A percentile compares a stretch with the other conserved stretches of the same genome.
phyloP scores from a whole-genome alignment of 2,329 filamentous ascomycete genomes.

The Colletotrichum liaoningense region DNA sequence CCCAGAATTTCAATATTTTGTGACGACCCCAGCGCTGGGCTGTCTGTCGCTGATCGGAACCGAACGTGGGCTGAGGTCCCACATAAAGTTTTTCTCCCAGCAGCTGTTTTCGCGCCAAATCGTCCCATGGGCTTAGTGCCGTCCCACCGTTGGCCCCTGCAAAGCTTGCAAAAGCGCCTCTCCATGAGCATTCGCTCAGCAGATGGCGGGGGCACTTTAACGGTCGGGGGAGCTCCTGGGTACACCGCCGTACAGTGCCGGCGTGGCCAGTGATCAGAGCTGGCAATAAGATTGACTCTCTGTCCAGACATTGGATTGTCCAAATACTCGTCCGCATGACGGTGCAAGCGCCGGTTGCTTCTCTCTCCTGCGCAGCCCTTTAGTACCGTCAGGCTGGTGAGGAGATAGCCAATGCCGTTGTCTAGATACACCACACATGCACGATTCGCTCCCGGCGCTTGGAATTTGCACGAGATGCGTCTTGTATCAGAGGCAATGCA shows the following conservation, averaged over 20 bases:
- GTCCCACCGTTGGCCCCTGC: slow-evolving; percentile 20
- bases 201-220: background rate
- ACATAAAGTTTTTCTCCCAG: slow-evolving; percentile 30
- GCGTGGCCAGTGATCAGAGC: background rate
- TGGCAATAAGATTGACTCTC: background rate
- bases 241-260: background rate
- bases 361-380: background rate
- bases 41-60: slow-evolving; percentile 19
- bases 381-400: slow-evolving; percentile 7
- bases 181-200: background rate
- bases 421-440: background rate
- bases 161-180: background rate
- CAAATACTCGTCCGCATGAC: slow-evolving; percentile 12
- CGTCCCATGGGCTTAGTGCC: slow-evolving; percentile 18
- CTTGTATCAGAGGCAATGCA: background rate
- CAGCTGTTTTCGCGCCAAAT: slow-evolving; percentile 34
- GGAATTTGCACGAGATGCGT: background rate
- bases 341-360: slow-evolving; percentile 17
- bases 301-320: background rate
- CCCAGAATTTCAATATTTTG: slow-evolving; percentile 12
- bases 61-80: slow-evolving; percentile 32
- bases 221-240: background rate
- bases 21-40: slow-evolving; percentile 1
- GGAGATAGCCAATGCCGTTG: slow-evolving; percentile 3
- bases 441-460: background rate